Conservation (phyloP, 495 filamentous ascomycete genomes). For the Filosporella fistucella region DNA sequence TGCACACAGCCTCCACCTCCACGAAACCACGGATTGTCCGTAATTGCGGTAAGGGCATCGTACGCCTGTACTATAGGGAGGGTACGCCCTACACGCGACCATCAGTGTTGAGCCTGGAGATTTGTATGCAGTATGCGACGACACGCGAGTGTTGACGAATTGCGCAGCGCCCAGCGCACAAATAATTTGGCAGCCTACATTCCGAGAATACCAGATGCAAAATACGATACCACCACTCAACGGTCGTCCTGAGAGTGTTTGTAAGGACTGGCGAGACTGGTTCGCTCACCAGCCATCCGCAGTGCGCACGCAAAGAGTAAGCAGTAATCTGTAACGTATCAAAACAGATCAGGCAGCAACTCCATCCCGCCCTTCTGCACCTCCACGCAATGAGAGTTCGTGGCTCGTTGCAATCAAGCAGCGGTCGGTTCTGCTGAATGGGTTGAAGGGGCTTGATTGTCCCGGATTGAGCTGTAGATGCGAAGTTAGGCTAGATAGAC, state of each 20-base stretch:
- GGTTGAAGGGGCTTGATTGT: no score
- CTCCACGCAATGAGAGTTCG: no score
- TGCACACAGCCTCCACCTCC: conserved; percentile 14
- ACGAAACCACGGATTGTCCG: conserved; percentile 5
- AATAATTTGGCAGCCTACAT: conserved; percentile 11
- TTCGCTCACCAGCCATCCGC: background rate
- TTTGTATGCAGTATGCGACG: background rate
- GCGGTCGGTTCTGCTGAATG: no score
- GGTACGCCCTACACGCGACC: no score
- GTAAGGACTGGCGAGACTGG: background rate
- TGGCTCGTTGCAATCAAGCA: no score
- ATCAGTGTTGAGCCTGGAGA: no score
- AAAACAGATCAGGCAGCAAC: conserved; percentile 5
- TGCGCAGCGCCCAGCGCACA: background rate
- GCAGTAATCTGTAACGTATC: conserved; percentile 1
- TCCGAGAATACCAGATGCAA: background rate
- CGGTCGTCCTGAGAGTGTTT: background rate
- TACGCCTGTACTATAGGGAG: no score
- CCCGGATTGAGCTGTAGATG: no score
- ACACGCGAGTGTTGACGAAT: background rate
- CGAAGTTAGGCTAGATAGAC: no score
- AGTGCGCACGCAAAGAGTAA: conserved; percentile 1
- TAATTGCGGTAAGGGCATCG: no score
- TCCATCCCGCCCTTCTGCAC: conserved; percentile 14
- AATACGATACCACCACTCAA: no score